Conservation (phyloP, 2,329 filamentous ascomycete species). For the Pestalotiopsis sp. region DNA sequence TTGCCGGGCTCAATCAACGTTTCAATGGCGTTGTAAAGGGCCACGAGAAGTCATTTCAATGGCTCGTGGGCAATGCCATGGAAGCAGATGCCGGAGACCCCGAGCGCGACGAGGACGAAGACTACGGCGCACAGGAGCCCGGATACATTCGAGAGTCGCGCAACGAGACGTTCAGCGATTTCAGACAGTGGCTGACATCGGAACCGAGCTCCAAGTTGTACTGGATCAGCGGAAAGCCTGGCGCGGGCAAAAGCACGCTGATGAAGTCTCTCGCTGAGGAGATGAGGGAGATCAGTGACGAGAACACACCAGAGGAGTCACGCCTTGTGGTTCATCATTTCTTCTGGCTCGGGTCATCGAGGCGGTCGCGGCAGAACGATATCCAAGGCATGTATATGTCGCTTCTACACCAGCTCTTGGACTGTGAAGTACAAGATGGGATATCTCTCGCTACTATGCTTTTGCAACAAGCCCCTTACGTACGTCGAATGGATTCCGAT, state of each 20-base stretch:
- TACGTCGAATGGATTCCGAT: not conserved
- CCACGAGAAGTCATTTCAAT: constrained; percentile 1
- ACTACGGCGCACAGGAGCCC: no score
- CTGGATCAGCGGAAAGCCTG: not conserved
- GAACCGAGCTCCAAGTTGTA: not conserved
- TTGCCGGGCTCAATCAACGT: not conserved
- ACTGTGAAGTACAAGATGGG: not conserved
- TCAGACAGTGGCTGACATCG: not conserved
- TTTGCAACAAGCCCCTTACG: not conserved
- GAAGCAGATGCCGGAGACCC: not conserved
- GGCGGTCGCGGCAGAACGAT: not conserved
- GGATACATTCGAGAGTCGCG: not conserved
- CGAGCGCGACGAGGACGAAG: not conserved
- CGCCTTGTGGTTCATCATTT: not conserved
- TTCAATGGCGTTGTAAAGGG: not conserved
- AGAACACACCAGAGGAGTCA: not conserved
- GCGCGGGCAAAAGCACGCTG: not conserved
- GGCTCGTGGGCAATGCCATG: not conserved
- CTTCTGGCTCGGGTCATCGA: not conserved
- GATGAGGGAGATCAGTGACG: not conserved
- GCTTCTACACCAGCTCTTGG: not conserved
- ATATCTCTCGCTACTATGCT: not conserved
- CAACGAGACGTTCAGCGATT: not conserved
- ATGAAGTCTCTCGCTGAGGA: not conserved
- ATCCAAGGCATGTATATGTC: not conserved